phyloP scores from a whole-genome alignment of 495 filamentous ascomycete species.

The Neurospora hispaniola region DNA sequence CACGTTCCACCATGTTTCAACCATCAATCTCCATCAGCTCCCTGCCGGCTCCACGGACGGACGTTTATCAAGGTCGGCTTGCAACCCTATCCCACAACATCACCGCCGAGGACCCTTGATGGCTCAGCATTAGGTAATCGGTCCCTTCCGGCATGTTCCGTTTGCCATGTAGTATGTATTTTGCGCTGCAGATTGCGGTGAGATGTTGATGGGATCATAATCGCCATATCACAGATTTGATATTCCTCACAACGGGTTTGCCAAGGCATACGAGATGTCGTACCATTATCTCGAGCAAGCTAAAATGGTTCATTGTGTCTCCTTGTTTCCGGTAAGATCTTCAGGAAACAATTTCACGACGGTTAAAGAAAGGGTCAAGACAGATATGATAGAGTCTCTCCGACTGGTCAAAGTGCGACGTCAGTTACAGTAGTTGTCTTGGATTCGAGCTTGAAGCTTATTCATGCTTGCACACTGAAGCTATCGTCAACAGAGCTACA shows the following conservation, averaged over 20 bases:
- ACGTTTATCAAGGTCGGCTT: not conserved
- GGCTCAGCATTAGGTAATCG: not conserved
- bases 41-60: not conserved
- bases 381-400: not conserved
- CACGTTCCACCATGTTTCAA: not conserved
- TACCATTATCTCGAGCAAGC: not conserved
- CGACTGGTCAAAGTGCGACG: not conserved
- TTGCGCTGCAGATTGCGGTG: not conserved
- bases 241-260: not conserved
- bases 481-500: not conserved
- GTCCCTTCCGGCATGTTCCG: not conserved
- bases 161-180: not conserved
- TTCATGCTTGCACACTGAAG: not conserved
- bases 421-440: not conserved
- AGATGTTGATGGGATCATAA: not conserved
- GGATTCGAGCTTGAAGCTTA: not conserved
- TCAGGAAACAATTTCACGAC: not conserved
- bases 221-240: not conserved
- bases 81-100: not conserved
- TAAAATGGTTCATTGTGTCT: not conserved
- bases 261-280: not conserved
- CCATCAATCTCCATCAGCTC: not conserved
- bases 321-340: not conserved
- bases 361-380: not conserved
- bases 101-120: not conserved